Percentiles rank a stretch among this genome's conserved stretches.
These are phyloP conservation scores for Termitomyces sp. DNA, from an alignment of 768 basidiomycete genomes.

Conservation along the genomic window DNA sequence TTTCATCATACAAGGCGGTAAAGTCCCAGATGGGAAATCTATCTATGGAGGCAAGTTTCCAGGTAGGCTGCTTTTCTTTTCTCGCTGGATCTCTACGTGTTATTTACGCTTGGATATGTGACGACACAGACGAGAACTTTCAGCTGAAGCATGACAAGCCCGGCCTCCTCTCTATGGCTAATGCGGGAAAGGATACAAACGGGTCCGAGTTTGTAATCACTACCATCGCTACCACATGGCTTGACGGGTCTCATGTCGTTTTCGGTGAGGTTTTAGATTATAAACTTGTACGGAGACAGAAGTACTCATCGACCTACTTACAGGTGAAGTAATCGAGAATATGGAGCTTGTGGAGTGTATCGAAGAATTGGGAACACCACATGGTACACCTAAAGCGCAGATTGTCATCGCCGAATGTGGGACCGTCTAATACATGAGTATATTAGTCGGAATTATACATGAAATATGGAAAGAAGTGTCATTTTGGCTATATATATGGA, in stretches of 20 bases:
- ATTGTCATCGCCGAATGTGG: conserved; percentile 45
- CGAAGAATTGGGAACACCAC: conserved; percentile 37
- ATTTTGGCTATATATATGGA: no score
- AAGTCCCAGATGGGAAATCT: conserved; percentile 77
- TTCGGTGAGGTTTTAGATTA: conserved; percentile 20
- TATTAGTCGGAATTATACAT: no score
- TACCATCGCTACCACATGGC: conserved; percentile 63
- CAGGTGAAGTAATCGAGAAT: conserved; percentile 58
- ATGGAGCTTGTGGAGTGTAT: conserved; percentile 59
- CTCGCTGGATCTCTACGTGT: conserved; percentile 21
- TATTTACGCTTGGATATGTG: background rate
- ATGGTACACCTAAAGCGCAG: conserved; percentile 32
- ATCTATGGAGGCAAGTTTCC: conserved; percentile 80
- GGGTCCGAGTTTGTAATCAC: conserved; percentile 85
- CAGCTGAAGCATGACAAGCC: conserved; percentile 60
- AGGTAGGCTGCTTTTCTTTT: conserved; percentile 33
- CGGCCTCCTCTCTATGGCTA: conserved; percentile 75
- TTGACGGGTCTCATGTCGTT: conserved; percentile 31
- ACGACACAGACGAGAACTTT: conserved; percentile 73
- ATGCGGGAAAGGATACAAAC: conserved; percentile 75
- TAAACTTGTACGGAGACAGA: background rate
- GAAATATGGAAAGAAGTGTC: no score
- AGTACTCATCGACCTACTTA: background rate
- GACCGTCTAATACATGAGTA: conserved; percentile 7
- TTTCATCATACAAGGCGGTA: conserved; percentile 85